These are phyloP conservation scores for Xylaria palmicola DNA, from an alignment of 495 filamentous ascomycete species.

Conservation along the genomic window DNA sequence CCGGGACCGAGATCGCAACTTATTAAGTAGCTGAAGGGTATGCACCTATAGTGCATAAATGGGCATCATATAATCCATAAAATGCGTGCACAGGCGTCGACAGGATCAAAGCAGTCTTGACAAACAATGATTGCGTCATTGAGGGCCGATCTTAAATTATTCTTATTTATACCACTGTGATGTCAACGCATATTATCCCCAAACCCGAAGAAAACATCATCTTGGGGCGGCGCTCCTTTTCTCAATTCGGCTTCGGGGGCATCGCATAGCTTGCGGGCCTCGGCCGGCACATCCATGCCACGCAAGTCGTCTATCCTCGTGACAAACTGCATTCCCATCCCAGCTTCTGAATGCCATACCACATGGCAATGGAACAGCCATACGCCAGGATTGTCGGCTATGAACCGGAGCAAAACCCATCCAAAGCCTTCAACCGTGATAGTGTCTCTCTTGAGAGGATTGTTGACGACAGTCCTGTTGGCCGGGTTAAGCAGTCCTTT, in stretches of 20 bases:
- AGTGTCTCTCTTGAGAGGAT: slow-evolving; percentile 40
- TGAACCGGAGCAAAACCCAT: slow-evolving; percentile 43
- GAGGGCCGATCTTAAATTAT: too few species aligned
- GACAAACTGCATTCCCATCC: slow-evolving; percentile 60
- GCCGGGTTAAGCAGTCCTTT: slow-evolving; percentile 23
- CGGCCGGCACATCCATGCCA: slow-evolving; percentile 43
- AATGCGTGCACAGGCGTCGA: too few species aligned
- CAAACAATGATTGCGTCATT: too few species aligned
- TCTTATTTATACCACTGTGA: too few species aligned
- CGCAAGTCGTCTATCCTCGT: slow-evolving; percentile 44
- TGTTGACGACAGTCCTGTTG: slow-evolving; percentile 15
- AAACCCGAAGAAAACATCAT: slow-evolving; percentile 39
- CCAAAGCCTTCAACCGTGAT: slow-evolving; percentile 40
- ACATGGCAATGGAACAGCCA: slow-evolving; percentile 59
- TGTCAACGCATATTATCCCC: not conserved
- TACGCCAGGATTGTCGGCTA: slow-evolving; percentile 49
- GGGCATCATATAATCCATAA: too few species aligned
- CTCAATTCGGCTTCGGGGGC: slow-evolving; percentile 34
- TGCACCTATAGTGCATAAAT: too few species aligned
- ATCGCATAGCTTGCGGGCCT: slow-evolving; percentile 42
- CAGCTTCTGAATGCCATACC: slow-evolving; percentile 59
- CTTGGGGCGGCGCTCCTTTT: slow-evolving; percentile 45
- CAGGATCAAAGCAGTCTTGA: too few species aligned
- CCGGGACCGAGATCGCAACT: too few species aligned
- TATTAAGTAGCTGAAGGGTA: too few species aligned